Conservation (phyloP, 768 basidiomycete genomes). For the Coprinopsis marcescibilis region DNA sequence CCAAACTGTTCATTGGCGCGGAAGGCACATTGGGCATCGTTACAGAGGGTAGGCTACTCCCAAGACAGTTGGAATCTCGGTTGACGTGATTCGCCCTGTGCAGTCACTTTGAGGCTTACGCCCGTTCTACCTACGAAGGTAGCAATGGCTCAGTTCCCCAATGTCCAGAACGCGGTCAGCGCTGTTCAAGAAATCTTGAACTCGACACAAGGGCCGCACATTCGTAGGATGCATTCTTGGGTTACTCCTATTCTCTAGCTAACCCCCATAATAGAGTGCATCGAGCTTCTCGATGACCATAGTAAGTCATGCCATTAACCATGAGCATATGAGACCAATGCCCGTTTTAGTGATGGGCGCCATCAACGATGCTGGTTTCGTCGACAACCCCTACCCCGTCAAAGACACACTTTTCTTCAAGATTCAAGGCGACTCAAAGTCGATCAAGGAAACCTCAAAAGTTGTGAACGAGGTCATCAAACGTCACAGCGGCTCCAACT, state of each 20-base stretch:
- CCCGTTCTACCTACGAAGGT: constrained; percentile 80
- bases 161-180: constrained; percentile 68
- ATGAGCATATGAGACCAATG: background rate
- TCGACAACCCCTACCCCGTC: constrained; percentile 57
- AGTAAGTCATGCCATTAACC: constrained; percentile 32
- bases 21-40: constrained; percentile 88
- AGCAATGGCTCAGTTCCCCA: constrained; percentile 82
- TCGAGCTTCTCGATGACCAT: constrained; percentile 78
- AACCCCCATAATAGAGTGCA: constrained; percentile 53
- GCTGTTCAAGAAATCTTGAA: constrained; percentile 81
- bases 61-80: background rate
- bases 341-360: constrained; percentile 61
- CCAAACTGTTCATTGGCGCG: constrained; percentile 85
- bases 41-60: constrained; percentile 56
- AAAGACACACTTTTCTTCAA: constrained; percentile 88
- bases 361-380: constrained; percentile 60
- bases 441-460: constrained; percentile 53
- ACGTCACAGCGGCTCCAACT: constrained; percentile 60
- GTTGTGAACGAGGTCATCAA: constrained; percentile 56
- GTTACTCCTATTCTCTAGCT: background rate
- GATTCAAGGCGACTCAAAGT: constrained; percentile 68
- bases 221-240: constrained; percentile 47
- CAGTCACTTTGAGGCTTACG: constrained; percentile 78
- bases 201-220: constrained; percentile 59
- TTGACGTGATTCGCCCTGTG: constrained; percentile 1